Evolutionary conservation across 192 early-diverging fungal genomes (phyloP).

Genomic region (Entomortierella beljakovae): DNA sequence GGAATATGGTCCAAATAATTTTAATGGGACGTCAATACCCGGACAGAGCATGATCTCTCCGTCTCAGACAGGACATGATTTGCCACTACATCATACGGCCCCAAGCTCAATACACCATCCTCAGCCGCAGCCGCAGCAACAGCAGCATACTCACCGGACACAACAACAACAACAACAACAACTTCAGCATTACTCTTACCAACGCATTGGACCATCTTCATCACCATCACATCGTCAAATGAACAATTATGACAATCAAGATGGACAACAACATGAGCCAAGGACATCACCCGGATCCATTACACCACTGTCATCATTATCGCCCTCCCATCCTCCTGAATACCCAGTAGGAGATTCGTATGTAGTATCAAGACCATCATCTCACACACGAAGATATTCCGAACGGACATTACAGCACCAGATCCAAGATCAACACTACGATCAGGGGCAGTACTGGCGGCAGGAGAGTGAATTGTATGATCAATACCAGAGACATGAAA

Average conservation of each 20-base stretch:
- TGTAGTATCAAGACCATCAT: not conserved
- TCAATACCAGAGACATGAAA: not conserved
- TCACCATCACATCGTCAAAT: not conserved
- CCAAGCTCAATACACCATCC: not conserved
- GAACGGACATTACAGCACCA: not conserved
- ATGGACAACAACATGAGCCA: not conserved
- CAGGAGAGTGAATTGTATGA: not conserved
- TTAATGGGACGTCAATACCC: not conserved
- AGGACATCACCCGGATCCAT: not conserved
- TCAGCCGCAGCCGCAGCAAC: not conserved
- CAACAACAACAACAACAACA: conserved; percentile 3
- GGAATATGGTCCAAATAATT: not conserved
- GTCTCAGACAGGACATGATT: not conserved
- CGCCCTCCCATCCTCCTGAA: not conserved
- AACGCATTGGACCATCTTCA: not conserved
- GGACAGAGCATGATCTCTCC: not conserved
- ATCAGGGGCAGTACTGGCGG: conserved; percentile 1
- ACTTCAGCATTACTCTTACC: conserved; percentile 2
- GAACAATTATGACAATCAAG: not conserved
- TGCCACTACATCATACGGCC: not conserved
- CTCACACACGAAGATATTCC: not conserved
- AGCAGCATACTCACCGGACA: not conserved
- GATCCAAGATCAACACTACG: conserved; percentile 1
- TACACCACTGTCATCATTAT: not conserved
- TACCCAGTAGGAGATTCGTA: not conserved